Conservation (phyloP, 1,284 basidiomycete genomes). For the Moesziomyces sp. region DNA sequence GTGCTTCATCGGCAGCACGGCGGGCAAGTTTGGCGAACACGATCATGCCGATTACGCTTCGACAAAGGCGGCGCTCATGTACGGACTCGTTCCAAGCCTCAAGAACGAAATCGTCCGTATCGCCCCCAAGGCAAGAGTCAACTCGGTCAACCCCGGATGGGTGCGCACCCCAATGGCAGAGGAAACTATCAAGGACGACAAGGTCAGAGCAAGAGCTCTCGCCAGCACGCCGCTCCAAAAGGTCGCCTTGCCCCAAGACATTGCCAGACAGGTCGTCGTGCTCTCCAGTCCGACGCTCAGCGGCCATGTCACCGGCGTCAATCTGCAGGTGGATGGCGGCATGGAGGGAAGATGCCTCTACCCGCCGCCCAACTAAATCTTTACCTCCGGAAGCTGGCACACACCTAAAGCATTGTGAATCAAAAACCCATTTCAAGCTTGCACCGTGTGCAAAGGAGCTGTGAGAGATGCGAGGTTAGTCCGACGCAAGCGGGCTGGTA, state of each 20-base stretch:
- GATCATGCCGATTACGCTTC: slow-evolving; percentile 65
- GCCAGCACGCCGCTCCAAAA: slow-evolving; percentile 78
- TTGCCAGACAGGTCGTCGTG: slow-evolving; percentile 76
- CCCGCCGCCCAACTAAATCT: slow-evolving; percentile 23
- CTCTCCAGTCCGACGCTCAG: slow-evolving; percentile 76
- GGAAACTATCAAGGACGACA: slow-evolving; percentile 69
- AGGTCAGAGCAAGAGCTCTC: slow-evolving; percentile 69
- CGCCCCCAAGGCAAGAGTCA: slow-evolving; percentile 78
- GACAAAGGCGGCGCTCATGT: slow-evolving; percentile 75
- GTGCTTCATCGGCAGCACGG: slow-evolving; percentile 77
- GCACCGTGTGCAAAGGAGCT: too few relatives aligned
- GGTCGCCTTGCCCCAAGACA: slow-evolving; percentile 74
- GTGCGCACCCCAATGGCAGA: slow-evolving; percentile 75
- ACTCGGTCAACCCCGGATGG: slow-evolving; percentile 79
- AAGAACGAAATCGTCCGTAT: slow-evolving; percentile 84
- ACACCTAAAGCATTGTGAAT: too few relatives aligned
- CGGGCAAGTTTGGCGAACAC: slow-evolving; percentile 79
- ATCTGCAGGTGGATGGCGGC: slow-evolving; percentile 78
- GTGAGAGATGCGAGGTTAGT: background rate
- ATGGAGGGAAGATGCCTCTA: slow-evolving; percentile 75
- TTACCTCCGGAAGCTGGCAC: too few relatives aligned
- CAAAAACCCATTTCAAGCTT: too few relatives aligned
- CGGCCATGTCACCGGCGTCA: slow-evolving; percentile 78
- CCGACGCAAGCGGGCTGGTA: slow-evolving; percentile 9
- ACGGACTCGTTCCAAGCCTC: slow-evolving; percentile 76